A percentile compares a stretch with the other conserved stretches of the same genome.
phyloP scores from a whole-genome alignment of 192 early-diverging fungal species.

The Linnemannia zychae region DNA sequence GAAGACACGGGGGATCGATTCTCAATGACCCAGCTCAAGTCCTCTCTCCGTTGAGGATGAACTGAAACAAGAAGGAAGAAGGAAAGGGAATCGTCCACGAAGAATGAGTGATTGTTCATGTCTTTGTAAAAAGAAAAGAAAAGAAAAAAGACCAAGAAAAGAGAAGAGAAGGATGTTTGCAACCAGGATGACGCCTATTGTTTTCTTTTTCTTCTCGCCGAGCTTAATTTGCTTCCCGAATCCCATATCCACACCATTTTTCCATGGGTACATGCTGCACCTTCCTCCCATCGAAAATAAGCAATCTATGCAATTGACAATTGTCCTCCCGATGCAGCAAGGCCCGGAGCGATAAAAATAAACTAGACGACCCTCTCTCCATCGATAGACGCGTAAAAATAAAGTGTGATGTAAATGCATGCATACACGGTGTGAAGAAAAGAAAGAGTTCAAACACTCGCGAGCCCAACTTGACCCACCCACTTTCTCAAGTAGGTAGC shows the following conservation, averaged over 20 bases:
- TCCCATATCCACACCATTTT: not conserved
- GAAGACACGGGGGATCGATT: not conserved
- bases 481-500: not conserved
- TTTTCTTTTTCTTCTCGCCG: not conserved
- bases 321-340: too few species aligned
- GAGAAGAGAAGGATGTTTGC: not conserved
- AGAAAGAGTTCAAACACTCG: not conserved
- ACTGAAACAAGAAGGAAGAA: not conserved
- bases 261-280: too few species aligned
- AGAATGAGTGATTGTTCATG: not conserved
- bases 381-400: too few species aligned
- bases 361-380: too few species aligned
- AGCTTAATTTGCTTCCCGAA: not conserved
- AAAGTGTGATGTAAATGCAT: not conserved
- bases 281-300: too few species aligned
- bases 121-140: not conserved
- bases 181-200: not conserved
- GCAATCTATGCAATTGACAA: too few species aligned
- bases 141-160: not conserved
- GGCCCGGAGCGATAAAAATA: too few species aligned
- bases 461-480: not conserved
- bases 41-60: not conserved
- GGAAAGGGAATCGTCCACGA: not conserved
- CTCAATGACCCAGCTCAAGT: not conserved
- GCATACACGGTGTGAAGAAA: not conserved